A percentile compares a stretch with the other conserved stretches of the same genome.
These are phyloP conservation scores for Penicillium sp. DNA, from an alignment of 2,329 filamentous ascomycete genomes.

Conservation along the genomic window DNA sequence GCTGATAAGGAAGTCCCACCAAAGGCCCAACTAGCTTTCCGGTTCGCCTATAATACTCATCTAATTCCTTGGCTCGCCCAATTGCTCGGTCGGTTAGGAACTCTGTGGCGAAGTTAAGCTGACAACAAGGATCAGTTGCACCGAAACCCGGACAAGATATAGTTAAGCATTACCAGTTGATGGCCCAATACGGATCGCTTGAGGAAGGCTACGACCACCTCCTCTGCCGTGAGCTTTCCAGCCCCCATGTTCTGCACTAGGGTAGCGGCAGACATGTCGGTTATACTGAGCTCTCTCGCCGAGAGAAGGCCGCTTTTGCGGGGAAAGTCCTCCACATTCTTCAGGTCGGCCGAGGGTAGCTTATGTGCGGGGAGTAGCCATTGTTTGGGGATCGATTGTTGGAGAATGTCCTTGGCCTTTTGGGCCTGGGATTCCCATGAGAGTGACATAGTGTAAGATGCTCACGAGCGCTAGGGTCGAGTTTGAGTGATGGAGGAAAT, in stretches of 20 bases:
- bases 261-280: conserved; percentile 35
- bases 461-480: no score
- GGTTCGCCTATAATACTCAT: conserved; percentile 24
- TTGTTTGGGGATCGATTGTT: conserved; percentile 26
- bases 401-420: conserved; percentile 28
- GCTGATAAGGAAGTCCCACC: conserved; percentile 21
- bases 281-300: conserved; percentile 45
- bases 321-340: conserved; percentile 26
- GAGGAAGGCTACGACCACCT: conserved; percentile 28
- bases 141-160: background rate
- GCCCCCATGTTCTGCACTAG: conserved; percentile 24
- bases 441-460: no score
- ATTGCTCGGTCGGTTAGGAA: conserved; percentile 32
- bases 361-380: conserved; percentile 27
- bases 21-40: conserved; percentile 44
- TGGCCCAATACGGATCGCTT: conserved; percentile 29
- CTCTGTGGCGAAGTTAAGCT: conserved; percentile 34
- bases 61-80: conserved; percentile 26
- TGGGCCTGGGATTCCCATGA: conserved; percentile 28
- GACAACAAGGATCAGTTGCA: no score
- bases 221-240: conserved; percentile 25
- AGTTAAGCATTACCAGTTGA: conserved; percentile 29
- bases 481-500: no score
- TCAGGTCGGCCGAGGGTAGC: conserved; percentile 22
- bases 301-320: conserved; percentile 43